Evolutionary conservation across 106 monocot species (phyloP).

Genomic region (Apostasia ramifera): DNA sequence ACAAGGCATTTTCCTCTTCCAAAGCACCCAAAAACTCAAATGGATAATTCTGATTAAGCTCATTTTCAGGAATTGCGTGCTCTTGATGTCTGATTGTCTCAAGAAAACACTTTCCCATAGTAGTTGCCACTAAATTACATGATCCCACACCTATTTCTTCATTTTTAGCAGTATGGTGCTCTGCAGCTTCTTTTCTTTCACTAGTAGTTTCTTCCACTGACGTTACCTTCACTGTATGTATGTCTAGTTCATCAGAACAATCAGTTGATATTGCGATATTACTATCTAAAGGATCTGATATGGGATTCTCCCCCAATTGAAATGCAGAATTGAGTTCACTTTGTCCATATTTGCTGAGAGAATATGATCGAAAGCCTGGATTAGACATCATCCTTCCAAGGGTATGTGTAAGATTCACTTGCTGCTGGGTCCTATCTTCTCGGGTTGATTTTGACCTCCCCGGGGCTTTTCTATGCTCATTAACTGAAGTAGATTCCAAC

Average conservation of each 20-base stretch:
- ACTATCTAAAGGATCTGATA: neutral
- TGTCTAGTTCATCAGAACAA: slow-evolving; percentile 1
- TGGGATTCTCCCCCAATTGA: neutral
- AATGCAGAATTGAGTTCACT: slow-evolving; percentile 4
- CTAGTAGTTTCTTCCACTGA: neutral
- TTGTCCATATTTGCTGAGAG: slow-evolving; percentile 13
- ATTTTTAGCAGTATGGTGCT: neutral
- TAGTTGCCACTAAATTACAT: neutral
- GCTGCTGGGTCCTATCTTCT: slow-evolving; percentile 12
- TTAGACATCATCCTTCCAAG: slow-evolving; percentile 21
- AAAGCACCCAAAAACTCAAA: neutral
- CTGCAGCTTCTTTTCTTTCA: neutral
- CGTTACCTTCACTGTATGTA: neutral
- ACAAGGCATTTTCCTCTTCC: slow-evolving; percentile 1
- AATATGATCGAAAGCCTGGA: slow-evolving; percentile 10
- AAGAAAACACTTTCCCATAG: neutral
- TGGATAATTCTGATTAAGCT: neutral
- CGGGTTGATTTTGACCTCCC: slow-evolving; percentile 10
- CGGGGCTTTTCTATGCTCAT: slow-evolving; percentile 11
- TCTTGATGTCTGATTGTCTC: neutral
- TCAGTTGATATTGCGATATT: neutral
- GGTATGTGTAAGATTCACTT: slow-evolving; percentile 7
- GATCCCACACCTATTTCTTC: neutral
- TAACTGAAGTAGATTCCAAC: slow-evolving; percentile 27
- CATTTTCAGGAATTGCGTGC: neutral